Evolutionary conservation across 2,329 filamentous ascomycete genomes (phyloP).

Genomic region (Penicillium brevicompactum): DNA sequence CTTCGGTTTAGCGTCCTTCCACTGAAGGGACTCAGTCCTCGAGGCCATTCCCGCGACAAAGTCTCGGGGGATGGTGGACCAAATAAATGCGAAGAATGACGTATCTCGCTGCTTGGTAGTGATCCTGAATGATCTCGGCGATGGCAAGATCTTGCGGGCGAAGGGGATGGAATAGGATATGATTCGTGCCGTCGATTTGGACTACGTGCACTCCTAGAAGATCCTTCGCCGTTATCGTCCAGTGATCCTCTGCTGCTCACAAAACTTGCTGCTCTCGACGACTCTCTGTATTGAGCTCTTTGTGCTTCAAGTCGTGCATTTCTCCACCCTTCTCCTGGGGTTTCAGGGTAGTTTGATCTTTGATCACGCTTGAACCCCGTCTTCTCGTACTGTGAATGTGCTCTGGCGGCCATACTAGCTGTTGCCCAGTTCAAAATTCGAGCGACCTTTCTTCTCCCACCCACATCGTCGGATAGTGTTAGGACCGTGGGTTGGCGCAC

Average conservation of each 20-base stretch:
- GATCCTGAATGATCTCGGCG: slow-evolving; percentile 12
- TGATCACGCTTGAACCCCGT: slow-evolving; percentile 51
- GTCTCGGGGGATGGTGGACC: neutral
- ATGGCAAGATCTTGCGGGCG: neutral
- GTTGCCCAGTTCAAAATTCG: slow-evolving; percentile 46
- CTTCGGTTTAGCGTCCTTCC: neutral
- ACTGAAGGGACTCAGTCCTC: neutral
- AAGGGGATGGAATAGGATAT: slow-evolving; percentile 5
- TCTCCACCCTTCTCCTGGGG: slow-evolving; percentile 56
- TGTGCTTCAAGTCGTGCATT: slow-evolving; percentile 36
- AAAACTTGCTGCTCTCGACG: slow-evolving; percentile 29
- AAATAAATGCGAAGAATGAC: neutral
- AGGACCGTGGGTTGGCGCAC: neutral
- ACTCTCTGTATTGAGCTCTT: slow-evolving; percentile 42
- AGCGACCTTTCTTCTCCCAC: slow-evolving; percentile 48
- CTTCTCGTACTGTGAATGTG: slow-evolving; percentile 52
- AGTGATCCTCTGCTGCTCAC: slow-evolving; percentile 5
- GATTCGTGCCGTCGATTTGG: slow-evolving; percentile 5
- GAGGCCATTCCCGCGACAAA: neutral
- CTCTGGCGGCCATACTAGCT: slow-evolving; percentile 52
- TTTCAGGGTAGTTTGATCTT: slow-evolving; percentile 56
- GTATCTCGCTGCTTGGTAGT: neutral
- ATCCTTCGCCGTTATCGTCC: slow-evolving; percentile 19
- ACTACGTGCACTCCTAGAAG: slow-evolving; percentile 3
- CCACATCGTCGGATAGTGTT: slow-evolving; percentile 18